These are phyloP conservation scores for Rossbeevera mucosa DNA, from an alignment of 768 basidiomycete species.

Conservation along the genomic window DNA sequence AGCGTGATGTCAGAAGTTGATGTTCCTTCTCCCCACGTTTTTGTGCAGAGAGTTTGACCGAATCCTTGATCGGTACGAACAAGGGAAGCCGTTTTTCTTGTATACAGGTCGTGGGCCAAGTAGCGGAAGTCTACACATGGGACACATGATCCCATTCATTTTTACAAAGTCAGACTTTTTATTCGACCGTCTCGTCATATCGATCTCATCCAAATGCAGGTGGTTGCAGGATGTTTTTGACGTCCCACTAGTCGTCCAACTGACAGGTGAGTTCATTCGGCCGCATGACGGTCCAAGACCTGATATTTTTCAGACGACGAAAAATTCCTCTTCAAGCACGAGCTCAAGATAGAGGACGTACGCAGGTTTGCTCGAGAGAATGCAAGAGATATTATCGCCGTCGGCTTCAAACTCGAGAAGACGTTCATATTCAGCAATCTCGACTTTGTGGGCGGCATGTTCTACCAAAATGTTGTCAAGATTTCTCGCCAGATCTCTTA, in stretches of 20 bases:
- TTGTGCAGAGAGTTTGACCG: conserved; percentile 77
- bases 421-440: conserved; percentile 98
- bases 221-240: conserved; percentile 97
- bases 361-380: conserved; percentile 78
- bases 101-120: conserved; percentile 98
- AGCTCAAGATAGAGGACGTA: conserved; percentile 86
- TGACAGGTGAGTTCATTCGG: conserved; percentile 62
- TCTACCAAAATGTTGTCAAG: conserved; percentile 91
- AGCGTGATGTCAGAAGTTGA: not conserved
- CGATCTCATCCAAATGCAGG: conserved; percentile 36
- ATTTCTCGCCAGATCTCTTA: conserved; percentile 91
- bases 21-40: not conserved
- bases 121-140: conserved; percentile 95
- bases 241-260: conserved; percentile 90
- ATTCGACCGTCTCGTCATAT: not conserved
- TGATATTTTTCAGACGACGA: conserved; percentile 70
- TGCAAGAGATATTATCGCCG: conserved; percentile 94
- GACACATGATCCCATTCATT: conserved; percentile 95
- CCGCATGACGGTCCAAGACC: not conserved
- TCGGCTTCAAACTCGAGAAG: conserved; percentile 85
- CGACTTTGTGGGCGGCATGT: conserved; percentile 83
- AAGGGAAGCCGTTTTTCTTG: conserved; percentile 95
- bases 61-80: conserved; percentile 93
- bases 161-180: conserved; percentile 79
- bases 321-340: conserved; percentile 97